phyloP scores from a whole-genome alignment of 2,329 filamentous ascomycete genomes.

The Geosmithia flava region DNA sequence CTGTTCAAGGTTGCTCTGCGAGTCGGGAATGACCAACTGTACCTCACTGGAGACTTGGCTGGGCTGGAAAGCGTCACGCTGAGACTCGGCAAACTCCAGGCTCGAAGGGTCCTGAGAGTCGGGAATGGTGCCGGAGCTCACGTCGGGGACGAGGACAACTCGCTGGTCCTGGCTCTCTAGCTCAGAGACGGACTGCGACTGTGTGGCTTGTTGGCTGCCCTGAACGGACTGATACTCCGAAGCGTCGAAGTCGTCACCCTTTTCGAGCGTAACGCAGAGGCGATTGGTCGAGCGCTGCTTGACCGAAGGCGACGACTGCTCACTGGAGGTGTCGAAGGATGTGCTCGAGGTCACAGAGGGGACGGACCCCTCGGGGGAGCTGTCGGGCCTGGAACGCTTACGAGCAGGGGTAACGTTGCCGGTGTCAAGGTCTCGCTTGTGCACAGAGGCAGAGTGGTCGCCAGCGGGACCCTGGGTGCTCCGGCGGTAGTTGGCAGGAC shows the following conservation, averaged over 20 bases:
- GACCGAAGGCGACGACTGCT: slow-evolving; percentile 1
- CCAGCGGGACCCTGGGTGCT: background rate
- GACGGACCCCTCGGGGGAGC: slow-evolving; percentile 15
- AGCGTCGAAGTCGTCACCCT: slow-evolving; percentile 16
- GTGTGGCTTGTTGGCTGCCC: slow-evolving; percentile 9
- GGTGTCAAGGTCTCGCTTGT: background rate
- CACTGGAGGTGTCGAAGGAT: slow-evolving; percentile 10
- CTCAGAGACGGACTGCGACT: slow-evolving; percentile 18
- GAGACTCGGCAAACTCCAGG: slow-evolving; percentile 4
- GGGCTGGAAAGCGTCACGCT: slow-evolving; percentile 7
- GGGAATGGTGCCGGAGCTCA: slow-evolving; percentile 25
- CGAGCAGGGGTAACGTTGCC: slow-evolving; percentile 4
- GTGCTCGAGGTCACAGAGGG: slow-evolving; percentile 15
- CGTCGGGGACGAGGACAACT: slow-evolving; percentile 13
- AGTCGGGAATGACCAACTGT: slow-evolving; percentile 5
- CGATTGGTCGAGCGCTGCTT: slow-evolving; percentile 1
- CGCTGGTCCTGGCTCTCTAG: slow-evolving; percentile 21
- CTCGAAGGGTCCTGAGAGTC: slow-evolving; percentile 28
- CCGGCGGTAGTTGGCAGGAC: slow-evolving; percentile 13
- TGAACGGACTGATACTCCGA: slow-evolving; percentile 21
- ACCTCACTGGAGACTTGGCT: background rate
- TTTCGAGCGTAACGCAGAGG: slow-evolving; percentile 16
- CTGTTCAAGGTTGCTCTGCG: slow-evolving; percentile 2
- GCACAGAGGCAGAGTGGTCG: background rate
- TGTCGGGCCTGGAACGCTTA: slow-evolving; percentile 8